Evolutionary conservation across 129 eudicot genomes (phyloP).

Genomic region (Smallanthus sonchifolius): DNA sequence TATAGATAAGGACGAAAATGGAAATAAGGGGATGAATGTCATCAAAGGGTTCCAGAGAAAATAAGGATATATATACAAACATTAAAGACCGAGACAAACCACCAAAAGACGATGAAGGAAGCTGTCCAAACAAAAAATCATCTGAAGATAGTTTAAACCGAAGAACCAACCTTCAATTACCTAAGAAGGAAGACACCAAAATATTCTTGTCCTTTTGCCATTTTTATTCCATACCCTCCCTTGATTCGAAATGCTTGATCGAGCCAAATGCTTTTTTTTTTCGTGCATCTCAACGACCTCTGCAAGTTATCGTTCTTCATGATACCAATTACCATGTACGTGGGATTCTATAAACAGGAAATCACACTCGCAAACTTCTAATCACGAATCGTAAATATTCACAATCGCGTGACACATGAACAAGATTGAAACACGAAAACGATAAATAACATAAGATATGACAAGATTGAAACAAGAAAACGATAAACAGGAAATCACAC

Average conservation of each 20-base stretch:
- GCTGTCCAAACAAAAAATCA: not conserved
- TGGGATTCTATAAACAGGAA: too few species aligned
- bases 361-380: too few species aligned
- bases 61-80: not conserved
- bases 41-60: not conserved
- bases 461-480: too few species aligned
- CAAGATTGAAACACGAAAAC: too few species aligned
- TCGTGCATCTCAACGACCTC: too few species aligned
- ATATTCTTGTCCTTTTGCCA: not conserved
- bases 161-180: not conserved
- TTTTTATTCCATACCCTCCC: not conserved
- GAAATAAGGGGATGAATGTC: not conserved
- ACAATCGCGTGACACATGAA: too few species aligned
- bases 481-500: too few species aligned
- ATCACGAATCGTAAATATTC: too few species aligned
- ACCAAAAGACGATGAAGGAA: not conserved
- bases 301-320: too few species aligned
- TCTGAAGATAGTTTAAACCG: not conserved
- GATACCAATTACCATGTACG: too few species aligned
- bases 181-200: not conserved
- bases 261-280: too few species aligned
- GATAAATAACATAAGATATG: too few species aligned
- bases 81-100: not conserved
- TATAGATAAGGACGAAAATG: not conserved
- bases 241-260: not conserved